A percentile compares a stretch with the other conserved stretches of the same genome.
phyloP scores from a whole-genome alignment of 495 filamentous ascomycete species.

The Corynascus novoguineensis region DNA sequence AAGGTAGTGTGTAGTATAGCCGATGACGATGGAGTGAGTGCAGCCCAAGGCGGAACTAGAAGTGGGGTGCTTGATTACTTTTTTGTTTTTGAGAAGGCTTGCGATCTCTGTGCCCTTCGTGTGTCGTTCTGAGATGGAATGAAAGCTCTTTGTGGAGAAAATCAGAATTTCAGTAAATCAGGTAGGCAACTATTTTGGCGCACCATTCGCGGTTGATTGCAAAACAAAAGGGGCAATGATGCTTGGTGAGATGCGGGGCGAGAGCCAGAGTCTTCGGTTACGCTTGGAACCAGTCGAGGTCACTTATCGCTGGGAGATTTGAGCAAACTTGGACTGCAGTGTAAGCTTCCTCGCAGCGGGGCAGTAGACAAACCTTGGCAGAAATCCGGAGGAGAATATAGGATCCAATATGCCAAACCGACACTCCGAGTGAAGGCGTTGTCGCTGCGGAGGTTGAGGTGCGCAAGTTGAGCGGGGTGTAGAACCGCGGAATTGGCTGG shows the following conservation, averaged over 20 bases:
- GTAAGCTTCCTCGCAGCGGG: background rate
- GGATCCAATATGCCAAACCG: background rate
- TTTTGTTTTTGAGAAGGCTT: background rate
- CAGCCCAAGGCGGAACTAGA: background rate
- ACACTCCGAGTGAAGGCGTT: background rate
- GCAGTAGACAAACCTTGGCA: background rate
- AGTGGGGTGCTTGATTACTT: background rate
- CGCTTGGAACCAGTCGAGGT: too few species aligned
- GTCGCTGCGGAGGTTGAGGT: too few species aligned
- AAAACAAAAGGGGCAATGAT: background rate
- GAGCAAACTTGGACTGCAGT: background rate
- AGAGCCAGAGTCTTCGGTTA: too few species aligned
- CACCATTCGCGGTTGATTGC: background rate
- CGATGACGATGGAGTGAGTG: background rate
- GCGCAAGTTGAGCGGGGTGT: too few species aligned
- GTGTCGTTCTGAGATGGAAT: background rate
- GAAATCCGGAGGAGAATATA: background rate
- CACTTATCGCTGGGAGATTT: background rate
- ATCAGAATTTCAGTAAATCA: background rate
- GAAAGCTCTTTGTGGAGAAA: background rate
- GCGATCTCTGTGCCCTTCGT: background rate
- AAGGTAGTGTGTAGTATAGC: background rate
- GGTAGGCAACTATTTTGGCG: background rate
- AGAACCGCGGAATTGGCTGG: too few species aligned
- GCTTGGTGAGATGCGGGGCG: background rate